Evolutionary conservation across 139 green algal genomes (phyloP).

Genomic region (Gonium pectorale): DNA sequence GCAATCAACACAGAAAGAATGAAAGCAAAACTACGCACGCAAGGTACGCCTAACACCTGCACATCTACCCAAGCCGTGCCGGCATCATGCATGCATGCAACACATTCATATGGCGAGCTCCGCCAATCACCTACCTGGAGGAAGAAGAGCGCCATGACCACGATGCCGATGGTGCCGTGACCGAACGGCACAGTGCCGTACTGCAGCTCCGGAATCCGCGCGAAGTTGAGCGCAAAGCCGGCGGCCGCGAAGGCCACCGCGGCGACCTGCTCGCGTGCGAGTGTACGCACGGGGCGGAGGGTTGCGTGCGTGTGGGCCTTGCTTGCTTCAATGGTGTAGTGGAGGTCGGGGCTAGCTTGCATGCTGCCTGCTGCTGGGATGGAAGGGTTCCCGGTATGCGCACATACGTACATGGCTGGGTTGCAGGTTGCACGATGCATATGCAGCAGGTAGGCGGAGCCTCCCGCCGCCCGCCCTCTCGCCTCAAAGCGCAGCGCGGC

Average conservation of each 20-base stretch:
- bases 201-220: background rate
- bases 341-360: background rate
- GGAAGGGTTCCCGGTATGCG: background rate
- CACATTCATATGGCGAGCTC: background rate
- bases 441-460: too few relatives aligned
- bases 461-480: too few relatives aligned
- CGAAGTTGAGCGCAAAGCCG: background rate
- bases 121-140: constrained; percentile 20
- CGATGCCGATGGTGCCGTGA: constrained; percentile 33
- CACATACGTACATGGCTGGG: background rate
- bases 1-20: background rate
- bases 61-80: too few relatives aligned
- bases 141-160: constrained; percentile 22
- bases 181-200: background rate
- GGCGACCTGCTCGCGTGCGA: background rate
- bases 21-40: too few relatives aligned
- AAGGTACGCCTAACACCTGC: too few relatives aligned
- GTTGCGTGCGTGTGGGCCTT: background rate
- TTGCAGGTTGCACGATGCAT: background rate
- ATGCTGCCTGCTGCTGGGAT: background rate
- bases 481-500: too few relatives aligned
- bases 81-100: background rate
- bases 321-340: background rate
- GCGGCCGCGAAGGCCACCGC: background rate
- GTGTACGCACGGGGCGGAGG: background rate